These are phyloP conservation scores for Apiotrichum veenhuisii DNA, from an alignment of 1,284 basidiomycete species.

Conservation along the genomic window DNA sequence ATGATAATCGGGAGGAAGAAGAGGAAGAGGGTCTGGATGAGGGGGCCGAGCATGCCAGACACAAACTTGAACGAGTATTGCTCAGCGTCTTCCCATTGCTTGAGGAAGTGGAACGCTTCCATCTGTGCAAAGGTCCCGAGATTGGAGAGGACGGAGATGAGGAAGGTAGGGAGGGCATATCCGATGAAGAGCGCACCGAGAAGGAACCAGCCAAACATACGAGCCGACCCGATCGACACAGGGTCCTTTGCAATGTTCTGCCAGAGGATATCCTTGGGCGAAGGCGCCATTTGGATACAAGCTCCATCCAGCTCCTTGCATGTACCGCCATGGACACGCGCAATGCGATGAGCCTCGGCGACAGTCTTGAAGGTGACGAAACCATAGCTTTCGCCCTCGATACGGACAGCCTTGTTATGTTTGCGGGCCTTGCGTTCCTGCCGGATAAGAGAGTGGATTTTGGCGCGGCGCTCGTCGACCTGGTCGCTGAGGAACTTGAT, in stretches of 20 bases:
- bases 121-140: constrained; percentile 50
- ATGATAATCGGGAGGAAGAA: constrained; percentile 84
- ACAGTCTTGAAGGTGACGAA: constrained; percentile 92
- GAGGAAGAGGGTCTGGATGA: constrained; percentile 81
- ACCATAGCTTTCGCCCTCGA: constrained; percentile 75
- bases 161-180: constrained; percentile 72
- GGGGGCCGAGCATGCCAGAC: constrained; percentile 82
- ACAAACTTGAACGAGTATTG: constrained; percentile 55
- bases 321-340: constrained; percentile 41
- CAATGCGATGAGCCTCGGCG: constrained; percentile 64
- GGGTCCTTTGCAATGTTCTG: constrained; percentile 73
- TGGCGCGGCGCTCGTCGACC: constrained; percentile 70
- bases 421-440: constrained; percentile 44
- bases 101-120: background rate
- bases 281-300: constrained; percentile 37
- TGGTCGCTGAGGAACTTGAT: constrained; percentile 59
- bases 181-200: constrained; percentile 76
- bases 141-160: constrained; percentile 77
- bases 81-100: constrained; percentile 12
- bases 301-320: constrained; percentile 48
- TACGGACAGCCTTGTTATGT: constrained; percentile 25
- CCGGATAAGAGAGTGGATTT: constrained; percentile 60
- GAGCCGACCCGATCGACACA: constrained; percentile 63
- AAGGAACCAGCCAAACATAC: constrained; percentile 68
- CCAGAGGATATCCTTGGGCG: constrained; percentile 62